A percentile compares a stretch with the other conserved stretches of the same genome.
Evolutionary conservation across 1,284 basidiomycete genomes (phyloP).

Genomic region (Hypsizygus ulmarius): DNA sequence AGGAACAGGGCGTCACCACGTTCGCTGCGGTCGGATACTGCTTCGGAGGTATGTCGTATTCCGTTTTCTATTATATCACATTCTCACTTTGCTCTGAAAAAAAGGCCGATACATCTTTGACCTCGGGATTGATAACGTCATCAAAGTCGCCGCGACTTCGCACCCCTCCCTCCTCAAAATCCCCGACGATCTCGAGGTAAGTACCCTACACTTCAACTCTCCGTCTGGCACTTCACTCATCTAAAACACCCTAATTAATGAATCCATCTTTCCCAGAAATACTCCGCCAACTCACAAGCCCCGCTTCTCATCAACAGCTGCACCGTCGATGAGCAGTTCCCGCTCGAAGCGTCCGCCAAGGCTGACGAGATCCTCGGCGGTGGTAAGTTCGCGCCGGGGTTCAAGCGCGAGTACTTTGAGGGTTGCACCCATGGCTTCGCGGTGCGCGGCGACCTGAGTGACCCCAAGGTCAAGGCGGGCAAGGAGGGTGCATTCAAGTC

Average conservation of each 20-base stretch:
- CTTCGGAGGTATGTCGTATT: slow-evolving; percentile 51
- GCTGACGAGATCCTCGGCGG: slow-evolving; percentile 57
- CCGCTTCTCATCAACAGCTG: slow-evolving; percentile 67
- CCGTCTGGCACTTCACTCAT: slow-evolving; percentile 5
- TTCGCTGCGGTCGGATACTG: slow-evolving; percentile 70
- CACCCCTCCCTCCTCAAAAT: slow-evolving; percentile 71
- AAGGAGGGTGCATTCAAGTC: slow-evolving; percentile 64
- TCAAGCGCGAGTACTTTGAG: slow-evolving; percentile 53
- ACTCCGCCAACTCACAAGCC: slow-evolving; percentile 41
- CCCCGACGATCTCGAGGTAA: slow-evolving; percentile 64
- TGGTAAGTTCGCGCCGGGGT: slow-evolving; percentile 53
- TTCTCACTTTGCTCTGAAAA: not conserved
- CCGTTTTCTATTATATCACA: slow-evolving; percentile 1
- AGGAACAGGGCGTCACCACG: slow-evolving; percentile 52
- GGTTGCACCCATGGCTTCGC: slow-evolving; percentile 66
- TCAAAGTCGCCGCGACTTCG: slow-evolving; percentile 51
- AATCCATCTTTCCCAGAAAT: slow-evolving; percentile 39
- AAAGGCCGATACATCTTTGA: slow-evolving; percentile 61
- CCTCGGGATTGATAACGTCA: slow-evolving; percentile 59
- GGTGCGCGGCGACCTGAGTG: slow-evolving; percentile 48
- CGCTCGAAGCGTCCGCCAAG: slow-evolving; percentile 41
- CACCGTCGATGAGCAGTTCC: slow-evolving; percentile 51
- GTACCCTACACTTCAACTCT: too few relatives aligned
- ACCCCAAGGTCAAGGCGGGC: slow-evolving; percentile 48
- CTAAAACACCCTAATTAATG: not conserved